Base-by-base conservation (phyloP, 2,329 filamentous ascomycete species). In the Trichophyton simii region DNA sequence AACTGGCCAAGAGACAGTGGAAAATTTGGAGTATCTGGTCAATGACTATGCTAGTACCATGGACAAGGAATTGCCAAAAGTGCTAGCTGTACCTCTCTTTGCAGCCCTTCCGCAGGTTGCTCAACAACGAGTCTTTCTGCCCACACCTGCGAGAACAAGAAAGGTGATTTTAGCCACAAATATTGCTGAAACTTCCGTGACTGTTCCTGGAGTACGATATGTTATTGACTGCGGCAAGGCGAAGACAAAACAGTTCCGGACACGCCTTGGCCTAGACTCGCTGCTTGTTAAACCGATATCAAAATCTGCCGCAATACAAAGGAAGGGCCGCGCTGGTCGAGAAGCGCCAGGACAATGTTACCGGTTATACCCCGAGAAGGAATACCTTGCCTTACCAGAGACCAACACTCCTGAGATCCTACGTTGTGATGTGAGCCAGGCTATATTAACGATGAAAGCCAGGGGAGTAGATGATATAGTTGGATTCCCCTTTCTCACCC, bases 111-210 rank as follows among this genome's bases (percentile, higher is more conserved):
- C 92, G 0, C 90, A 94, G 66, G 83, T 87, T 60, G 87, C 88
- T 0, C 94, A 99, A 68, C 88, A 95, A 66, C 83, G 85, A 22
- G 91, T 95, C 8, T 97, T 99, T 72, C 79, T 86, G 60, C 87
- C 88, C 0, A 82, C 88, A 22, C 83, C 84, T 0, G 83, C 83
- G 61, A 82, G 84, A 1, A 95, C 89, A 0, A 83, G 94, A 50
- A 97, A 97, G 70, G 82, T 97, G 11, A 91, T 99, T 0, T 78
- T 99, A 0, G 87, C 91, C 0, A 99, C 94, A 13, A 99, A 99
- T 69, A 97, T 99, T 68, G 94, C 94, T n/a, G 94, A 99, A 73
- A 97, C 94, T 0, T 97, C 94, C 0, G 88, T 99, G 63, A 99
- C 94, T 0, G 91, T 99, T 0, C 88, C 92, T 0, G 94, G 94